Base-by-base conservation (phyloP, 2,329 filamentous ascomycete genomes). In the Pseudopyricularia javanii region DNA sequence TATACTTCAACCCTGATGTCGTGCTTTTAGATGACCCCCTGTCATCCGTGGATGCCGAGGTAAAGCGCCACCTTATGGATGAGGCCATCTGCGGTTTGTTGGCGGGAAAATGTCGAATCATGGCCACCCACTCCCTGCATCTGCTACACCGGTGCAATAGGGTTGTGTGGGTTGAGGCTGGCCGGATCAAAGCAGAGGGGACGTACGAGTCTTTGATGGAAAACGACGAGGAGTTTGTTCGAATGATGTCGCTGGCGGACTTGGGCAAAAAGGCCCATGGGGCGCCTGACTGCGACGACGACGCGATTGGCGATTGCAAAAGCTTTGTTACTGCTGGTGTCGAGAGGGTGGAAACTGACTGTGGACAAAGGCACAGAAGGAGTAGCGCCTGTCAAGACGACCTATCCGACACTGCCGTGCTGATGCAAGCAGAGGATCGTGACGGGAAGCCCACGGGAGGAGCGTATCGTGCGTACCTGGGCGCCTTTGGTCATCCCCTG, bases 101-200 rank as follows among this genome's bases (percentile, higher is more conserved):
- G 53, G 88, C 86, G 61, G 79, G 91, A 68, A 96, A 96, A 68
- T 93, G 88, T 62, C 80, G 93, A 22, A 85, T 97, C 32, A 74
- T 98, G 30, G 91, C 91, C 1, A 98, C 91, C 0, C 91, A 98
- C 67, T 91, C 97, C 65, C 79, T 97, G 12, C 93, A 94, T 74
- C 91, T 97, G 7, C 78, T 97, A 6, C 89, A 79, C 63, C 84
- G 90, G 32, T 96, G 90, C 61, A 91, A 97, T 64, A 79, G 91
- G 33, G 91, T 97, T 57, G 82, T 97, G 50, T 91, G 90, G 82
- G 91, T 98, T 80, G 86, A 95, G 54, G 82, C 83, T n/a, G 91
- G 91, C 47, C 81, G 76, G 52, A 86, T 97, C 52, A 81, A 87
- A 65, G 88, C 90, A 4, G 74, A 96, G 35, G 91, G 91, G 59